A percentile compares a stretch with the other conserved stretches of the same genome.
phyloP scores from a whole-genome alignment of 176 grass and related monocot genomes.

The Triticum aestivum region IWGSC_CS_RefSeq_v2.1 NC_057800.1:136015761-136016260 shows the following conservation, averaged over 20 bases:
- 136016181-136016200: neutral
- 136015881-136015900: neutral
- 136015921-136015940: neutral
- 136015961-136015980: neutral
- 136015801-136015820: conserved; percentile 31
- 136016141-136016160: neutral
- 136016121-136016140: neutral
- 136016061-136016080: neutral
- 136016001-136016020: too few relatives aligned
- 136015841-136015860: neutral
- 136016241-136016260: neutral
- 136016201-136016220: neutral
- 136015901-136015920: neutral
- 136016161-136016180: neutral
- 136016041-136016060: neutral
- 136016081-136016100: neutral
- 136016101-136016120: neutral
- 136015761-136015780: conserved; percentile 20
- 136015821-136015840: neutral
- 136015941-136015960: neutral
- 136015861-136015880: neutral
- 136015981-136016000: too few relatives aligned
- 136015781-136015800: conserved; percentile 33
- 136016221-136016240: neutral
- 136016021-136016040: conserved; percentile 1